Conservation (phyloP, 2,329 filamentous ascomycete genomes). For the Emergomyces orientalis region DNA sequence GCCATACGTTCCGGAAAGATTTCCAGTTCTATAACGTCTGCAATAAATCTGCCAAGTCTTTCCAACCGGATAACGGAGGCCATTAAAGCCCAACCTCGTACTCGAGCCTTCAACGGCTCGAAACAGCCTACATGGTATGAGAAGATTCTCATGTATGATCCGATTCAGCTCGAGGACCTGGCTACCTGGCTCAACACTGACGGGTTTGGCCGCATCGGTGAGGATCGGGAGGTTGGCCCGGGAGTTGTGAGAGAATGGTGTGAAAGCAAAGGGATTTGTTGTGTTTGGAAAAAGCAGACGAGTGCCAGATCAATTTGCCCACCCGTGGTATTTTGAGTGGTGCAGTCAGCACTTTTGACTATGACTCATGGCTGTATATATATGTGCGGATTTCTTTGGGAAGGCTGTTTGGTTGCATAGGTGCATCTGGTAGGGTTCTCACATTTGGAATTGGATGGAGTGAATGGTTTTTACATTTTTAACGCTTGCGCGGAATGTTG, state of each 20-base stretch:
- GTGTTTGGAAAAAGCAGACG: constrained; percentile 54
- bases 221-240: constrained; percentile 54
- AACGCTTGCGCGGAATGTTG: too few species aligned
- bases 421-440: not conserved
- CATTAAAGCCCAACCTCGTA: constrained; percentile 36
- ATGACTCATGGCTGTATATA: not conserved
- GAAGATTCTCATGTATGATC: constrained; percentile 89
- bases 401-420: not conserved
- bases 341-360: not conserved
- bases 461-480: not conserved
- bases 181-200: constrained; percentile 72
- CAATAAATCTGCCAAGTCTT: constrained; percentile 29
- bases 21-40: constrained; percentile 4
- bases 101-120: constrained; percentile 28
- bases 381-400: not conserved
- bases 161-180: constrained; percentile 78
- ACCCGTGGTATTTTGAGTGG: not conserved
- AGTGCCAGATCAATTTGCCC: constrained; percentile 7
- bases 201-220: constrained; percentile 52
- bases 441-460: too few species aligned
- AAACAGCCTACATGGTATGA: constrained; percentile 65
- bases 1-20: constrained; percentile 15
- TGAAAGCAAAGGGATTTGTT: constrained; percentile 76
- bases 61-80: constrained; percentile 41
- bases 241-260: constrained; percentile 79